Percentiles rank a stretch among this genome's conserved stretches.
Conservation (phyloP, 1,139 yeast genomes). For the Yamadazyma friedrichii region DNA sequence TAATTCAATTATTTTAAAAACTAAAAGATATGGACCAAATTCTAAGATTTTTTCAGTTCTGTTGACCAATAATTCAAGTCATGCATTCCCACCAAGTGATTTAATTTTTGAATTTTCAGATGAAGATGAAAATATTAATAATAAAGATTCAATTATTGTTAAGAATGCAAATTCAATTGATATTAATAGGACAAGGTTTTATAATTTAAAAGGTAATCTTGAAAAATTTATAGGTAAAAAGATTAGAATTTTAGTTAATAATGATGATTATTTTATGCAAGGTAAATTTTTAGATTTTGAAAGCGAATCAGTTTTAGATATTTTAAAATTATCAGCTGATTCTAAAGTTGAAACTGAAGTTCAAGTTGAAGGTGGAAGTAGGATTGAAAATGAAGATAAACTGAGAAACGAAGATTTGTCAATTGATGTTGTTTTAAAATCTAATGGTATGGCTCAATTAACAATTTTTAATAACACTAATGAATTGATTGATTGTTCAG, state of each 20-base stretch:
- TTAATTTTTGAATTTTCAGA: conserved; percentile 26
- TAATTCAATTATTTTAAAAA: conserved; percentile 14
- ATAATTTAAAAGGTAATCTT: conserved; percentile 25
- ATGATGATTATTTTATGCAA: conserved; percentile 20
- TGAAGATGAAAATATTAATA: conserved; percentile 3
- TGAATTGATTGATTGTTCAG: conserved; percentile 28
- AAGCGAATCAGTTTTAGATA: conserved; percentile 11
- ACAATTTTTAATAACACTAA: conserved; percentile 30
- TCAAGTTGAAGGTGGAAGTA: not conserved
- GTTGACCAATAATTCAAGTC: conserved; percentile 26
- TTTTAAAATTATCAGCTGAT: conserved; percentile 1
- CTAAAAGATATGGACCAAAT: conserved; percentile 20
- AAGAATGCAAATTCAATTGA: conserved; percentile 28
- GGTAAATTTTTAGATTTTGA: conserved; percentile 20
- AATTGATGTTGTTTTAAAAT: conserved; percentile 31
- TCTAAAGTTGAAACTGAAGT: not conserved
- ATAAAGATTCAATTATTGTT: conserved; percentile 20
- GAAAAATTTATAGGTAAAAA: conserved; percentile 17
- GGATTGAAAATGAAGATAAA: not conserved
- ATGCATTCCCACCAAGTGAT: conserved; percentile 29
- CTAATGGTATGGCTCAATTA: conserved; percentile 32
- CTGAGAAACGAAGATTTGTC: conserved; percentile 7
- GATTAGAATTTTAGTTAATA: conserved; percentile 22
- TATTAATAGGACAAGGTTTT: conserved; percentile 29
- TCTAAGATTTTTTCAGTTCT: conserved; percentile 27